phyloP scores from a whole-genome alignment of 805 yeast species.

The Metschnikowia sp. region DNA sequence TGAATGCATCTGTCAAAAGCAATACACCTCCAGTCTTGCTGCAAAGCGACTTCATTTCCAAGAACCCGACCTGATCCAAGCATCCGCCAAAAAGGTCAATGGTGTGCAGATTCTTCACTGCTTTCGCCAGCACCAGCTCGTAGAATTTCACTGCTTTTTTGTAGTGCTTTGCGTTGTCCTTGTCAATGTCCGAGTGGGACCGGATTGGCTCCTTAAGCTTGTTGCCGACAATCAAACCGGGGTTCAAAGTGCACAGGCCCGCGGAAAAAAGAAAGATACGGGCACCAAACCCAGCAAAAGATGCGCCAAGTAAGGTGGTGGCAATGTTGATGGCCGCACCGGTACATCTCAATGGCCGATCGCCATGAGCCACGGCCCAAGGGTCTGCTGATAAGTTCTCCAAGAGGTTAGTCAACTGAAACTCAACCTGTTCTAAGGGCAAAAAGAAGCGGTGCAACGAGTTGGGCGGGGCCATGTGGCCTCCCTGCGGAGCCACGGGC shows the following conservation, averaged over 20 bases:
- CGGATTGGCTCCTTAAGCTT: constrained; percentile 94
- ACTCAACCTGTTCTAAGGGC: constrained; percentile 76
- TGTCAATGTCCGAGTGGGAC: constrained; percentile 95
- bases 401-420: constrained; percentile 72
- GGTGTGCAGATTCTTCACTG: constrained; percentile 72
- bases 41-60: constrained; percentile 85
- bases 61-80: constrained; percentile 93
- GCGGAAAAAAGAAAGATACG: constrained; percentile 87
- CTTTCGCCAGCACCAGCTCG: constrained; percentile 64
- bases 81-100: constrained; percentile 93
- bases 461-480: constrained; percentile 26
- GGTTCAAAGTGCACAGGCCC: constrained; percentile 93
- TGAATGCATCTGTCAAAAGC: constrained; percentile 86
- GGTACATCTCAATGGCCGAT: constrained; percentile 85
- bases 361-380: constrained; percentile 84
- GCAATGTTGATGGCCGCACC: constrained; percentile 92
- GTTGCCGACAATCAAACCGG: constrained; percentile 90
- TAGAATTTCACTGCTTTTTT: constrained; percentile 83
- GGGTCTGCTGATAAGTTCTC: constrained; percentile 77
- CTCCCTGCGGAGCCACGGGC: constrained; percentile 26
- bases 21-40: constrained; percentile 88
- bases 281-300: constrained; percentile 83
- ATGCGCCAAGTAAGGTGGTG: constrained; percentile 71
- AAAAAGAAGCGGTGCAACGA: constrained; percentile 59
- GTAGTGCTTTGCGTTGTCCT: constrained; percentile 82